A percentile compares a stretch with the other conserved stretches of the same genome.
These are phyloP conservation scores for Knoxdaviesia capensis DNA, from an alignment of 2,329 filamentous ascomycete genomes.

Conservation along the genomic window DNA sequence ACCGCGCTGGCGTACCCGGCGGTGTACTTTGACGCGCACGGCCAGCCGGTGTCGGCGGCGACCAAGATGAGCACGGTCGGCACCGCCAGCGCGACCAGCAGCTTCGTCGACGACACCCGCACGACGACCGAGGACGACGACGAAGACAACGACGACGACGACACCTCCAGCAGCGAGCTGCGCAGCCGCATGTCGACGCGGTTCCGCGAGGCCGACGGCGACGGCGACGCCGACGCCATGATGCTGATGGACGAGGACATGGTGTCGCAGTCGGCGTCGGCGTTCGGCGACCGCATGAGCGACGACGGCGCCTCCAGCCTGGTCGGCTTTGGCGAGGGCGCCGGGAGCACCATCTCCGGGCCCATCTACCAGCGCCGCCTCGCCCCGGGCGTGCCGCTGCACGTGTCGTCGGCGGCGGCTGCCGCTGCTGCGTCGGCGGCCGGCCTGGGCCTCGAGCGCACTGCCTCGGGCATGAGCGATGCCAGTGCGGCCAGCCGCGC, in stretches of 20 bases:
- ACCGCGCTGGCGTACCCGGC: constrained; percentile 10
- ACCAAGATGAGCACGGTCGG: constrained; percentile 82
- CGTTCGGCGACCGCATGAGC: constrained; percentile 54
- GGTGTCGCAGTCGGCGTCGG: constrained; percentile 24
- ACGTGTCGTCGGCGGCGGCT: constrained; percentile 9
- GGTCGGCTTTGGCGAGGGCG: constrained; percentile 84
- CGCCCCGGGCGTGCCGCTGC: constrained; percentile 18
- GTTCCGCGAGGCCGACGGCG: constrained; percentile 31
- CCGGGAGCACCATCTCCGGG: constrained; percentile 65
- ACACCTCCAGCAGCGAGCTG: constrained; percentile 36
- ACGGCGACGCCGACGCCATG: constrained; percentile 30
- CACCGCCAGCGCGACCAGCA: constrained; percentile 72
- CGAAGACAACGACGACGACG: constrained; percentile 54
- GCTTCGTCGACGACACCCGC: constrained; percentile 29
- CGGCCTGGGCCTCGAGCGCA: constrained; percentile 26
- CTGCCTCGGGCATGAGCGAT: constrained; percentile 31
- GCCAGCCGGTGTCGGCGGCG: constrained; percentile 40
- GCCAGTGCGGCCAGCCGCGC: no score
- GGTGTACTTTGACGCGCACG: constrained; percentile 64
- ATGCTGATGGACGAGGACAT: constrained; percentile 27
- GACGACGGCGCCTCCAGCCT: constrained; percentile 69
- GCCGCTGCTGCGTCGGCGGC: no score
- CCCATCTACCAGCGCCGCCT: constrained; percentile 44
- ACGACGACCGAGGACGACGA: constrained; percentile 34
- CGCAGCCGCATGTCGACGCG: constrained; percentile 29